These are phyloP conservation scores for Erodium moschatum DNA, from an alignment of 441 rosid species.

Conservation along the genomic window DNA sequence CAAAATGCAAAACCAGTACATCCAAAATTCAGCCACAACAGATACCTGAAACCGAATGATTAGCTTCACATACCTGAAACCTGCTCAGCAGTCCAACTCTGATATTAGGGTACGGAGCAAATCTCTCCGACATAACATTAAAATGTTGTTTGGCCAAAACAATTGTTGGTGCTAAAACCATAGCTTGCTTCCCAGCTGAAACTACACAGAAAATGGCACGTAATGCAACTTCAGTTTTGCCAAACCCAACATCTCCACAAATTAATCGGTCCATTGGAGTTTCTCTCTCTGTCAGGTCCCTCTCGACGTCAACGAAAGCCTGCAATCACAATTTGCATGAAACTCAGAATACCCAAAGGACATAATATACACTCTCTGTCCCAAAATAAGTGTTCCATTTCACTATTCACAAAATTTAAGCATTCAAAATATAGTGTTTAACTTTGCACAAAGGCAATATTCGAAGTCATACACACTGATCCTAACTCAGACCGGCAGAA, in stretches of 20 bases:
- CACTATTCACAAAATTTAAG: neutral
- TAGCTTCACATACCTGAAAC: constrained; percentile 61
- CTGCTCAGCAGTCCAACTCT: constrained; percentile 82
- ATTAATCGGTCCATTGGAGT: constrained; percentile 96
- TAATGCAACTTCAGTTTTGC: constrained; percentile 94
- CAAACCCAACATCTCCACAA: constrained; percentile 98
- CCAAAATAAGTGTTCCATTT: neutral
- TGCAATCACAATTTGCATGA: constrained; percentile 24
- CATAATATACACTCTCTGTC: neutral
- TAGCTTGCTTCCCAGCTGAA: constrained; percentile 84
- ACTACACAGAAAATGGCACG: constrained; percentile 87
- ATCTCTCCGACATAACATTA: constrained; percentile 73
- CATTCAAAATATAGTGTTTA: neutral
- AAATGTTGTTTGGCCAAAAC: constrained; percentile 94
- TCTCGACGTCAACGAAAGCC: constrained; percentile 92
- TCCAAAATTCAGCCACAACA: neutral
- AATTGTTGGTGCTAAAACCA: constrained; percentile 93
- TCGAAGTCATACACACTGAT: neutral
- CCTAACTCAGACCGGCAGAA: neutral
- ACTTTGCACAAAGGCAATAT: neutral
- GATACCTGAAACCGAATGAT: constrained; percentile 14
- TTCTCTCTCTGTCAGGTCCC: constrained; percentile 81
- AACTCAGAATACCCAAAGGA: neutral
- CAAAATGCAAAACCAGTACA: neutral
- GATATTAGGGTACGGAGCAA: constrained; percentile 48